A percentile compares a stretch with the other conserved stretches of the same genome.
Evolutionary conservation across 306 rosid genomes (phyloP).

Genomic region (Sophora flavescens): DNA sequence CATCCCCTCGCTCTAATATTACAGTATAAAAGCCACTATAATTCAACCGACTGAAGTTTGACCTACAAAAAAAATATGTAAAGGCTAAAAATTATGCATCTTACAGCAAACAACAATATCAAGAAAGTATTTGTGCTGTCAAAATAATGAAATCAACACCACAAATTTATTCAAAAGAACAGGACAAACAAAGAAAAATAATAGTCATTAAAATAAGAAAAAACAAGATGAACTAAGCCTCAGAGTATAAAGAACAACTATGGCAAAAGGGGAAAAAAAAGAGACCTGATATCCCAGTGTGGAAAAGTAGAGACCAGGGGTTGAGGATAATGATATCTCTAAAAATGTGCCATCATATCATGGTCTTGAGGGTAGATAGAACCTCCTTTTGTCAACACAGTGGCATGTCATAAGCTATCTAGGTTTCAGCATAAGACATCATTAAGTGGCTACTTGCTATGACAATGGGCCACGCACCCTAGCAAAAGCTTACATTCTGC

Average conservation of each 20-base stretch:
- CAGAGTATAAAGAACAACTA: neutral
- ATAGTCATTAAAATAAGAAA: neutral
- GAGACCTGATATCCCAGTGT: neutral
- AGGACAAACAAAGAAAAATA: constrained; percentile 14
- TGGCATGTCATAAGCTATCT: constrained; percentile 20
- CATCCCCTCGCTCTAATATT: constrained; percentile 88
- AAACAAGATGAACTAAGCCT: neutral
- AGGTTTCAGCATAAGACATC: constrained; percentile 28
- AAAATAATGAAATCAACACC: constrained; percentile 33
- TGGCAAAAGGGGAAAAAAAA: neutral
- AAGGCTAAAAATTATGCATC: constrained; percentile 21
- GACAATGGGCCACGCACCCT: constrained; percentile 7
- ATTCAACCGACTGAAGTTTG: constrained; percentile 81
- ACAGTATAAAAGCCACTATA: constrained; percentile 83
- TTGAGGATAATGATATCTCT: neutral
- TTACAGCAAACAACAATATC: constrained; percentile 29
- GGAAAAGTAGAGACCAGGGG: neutral
- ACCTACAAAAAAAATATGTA: constrained; percentile 53
- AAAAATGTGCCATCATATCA: constrained; percentile 11
- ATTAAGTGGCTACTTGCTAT: neutral
- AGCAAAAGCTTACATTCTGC: constrained; percentile 22
- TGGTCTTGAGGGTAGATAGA: constrained; percentile 19
- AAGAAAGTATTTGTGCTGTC: constrained; percentile 11
- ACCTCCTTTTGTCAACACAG: constrained; percentile 20
- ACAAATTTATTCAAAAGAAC: constrained; percentile 1